A percentile compares a stretch with the other conserved stretches of the same genome.
Evolutionary conservation across 768 basidiomycete species (phyloP).

Genomic region (Galerina marginata): DNA sequence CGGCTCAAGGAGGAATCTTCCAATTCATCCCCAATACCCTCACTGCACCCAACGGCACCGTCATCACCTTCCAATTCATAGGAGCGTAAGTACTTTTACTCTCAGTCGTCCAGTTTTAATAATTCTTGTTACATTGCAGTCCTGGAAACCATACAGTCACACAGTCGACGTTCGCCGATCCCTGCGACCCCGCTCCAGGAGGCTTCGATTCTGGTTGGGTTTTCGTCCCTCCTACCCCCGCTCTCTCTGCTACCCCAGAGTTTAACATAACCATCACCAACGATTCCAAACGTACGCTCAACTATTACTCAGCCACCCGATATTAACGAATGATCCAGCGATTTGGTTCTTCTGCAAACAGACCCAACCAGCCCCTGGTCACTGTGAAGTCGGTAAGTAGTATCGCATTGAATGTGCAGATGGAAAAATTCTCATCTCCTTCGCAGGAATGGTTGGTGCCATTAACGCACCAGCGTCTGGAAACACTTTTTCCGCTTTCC

Average conservation of each 20-base stretch:
- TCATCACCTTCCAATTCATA: conserved; percentile 55
- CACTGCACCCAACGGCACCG: conserved; percentile 47
- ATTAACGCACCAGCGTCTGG: conserved; percentile 57
- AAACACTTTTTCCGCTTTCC: conserved; percentile 45
- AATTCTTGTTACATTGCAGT: conserved; percentile 21
- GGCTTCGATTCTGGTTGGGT: conserved; percentile 65
- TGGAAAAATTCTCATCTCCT: background rate
- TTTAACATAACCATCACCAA: conserved; percentile 61
- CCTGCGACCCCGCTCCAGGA: conserved; percentile 48
- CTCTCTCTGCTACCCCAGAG: conserved; percentile 32
- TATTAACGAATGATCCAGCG: conserved; percentile 30
- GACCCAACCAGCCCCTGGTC: conserved; percentile 34
- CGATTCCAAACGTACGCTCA: conserved; percentile 41
- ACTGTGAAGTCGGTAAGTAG: conserved; percentile 43
- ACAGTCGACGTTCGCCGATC: conserved; percentile 51
- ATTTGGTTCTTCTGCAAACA: conserved; percentile 69
- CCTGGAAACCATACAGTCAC: conserved; percentile 62
- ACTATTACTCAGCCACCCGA: conserved; percentile 19
- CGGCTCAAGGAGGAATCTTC: conserved; percentile 41
- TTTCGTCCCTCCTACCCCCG: conserved; percentile 35
- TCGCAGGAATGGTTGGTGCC: conserved; percentile 52
- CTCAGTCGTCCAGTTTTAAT: background rate
- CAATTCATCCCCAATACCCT: conserved; percentile 51
- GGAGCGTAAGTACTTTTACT: conserved; percentile 41
- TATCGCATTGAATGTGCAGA: background rate